These are phyloP conservation scores for Pleurotus cornucopiae DNA, from an alignment of 768 basidiomycete genomes.

Conservation along the genomic window DNA sequence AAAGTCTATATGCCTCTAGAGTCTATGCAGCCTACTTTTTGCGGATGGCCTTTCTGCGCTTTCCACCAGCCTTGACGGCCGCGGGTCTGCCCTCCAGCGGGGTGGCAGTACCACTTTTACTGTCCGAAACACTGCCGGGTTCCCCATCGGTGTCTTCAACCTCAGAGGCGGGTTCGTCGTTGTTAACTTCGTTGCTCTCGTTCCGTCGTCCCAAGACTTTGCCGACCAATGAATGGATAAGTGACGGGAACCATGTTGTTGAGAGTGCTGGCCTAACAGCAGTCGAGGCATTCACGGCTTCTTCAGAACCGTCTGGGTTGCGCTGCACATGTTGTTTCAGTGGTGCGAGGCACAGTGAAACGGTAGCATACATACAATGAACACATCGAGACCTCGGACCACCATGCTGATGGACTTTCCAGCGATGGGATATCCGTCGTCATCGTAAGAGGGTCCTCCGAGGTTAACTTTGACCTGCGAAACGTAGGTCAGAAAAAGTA, in stretches of 20 bases:
- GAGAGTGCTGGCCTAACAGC: constrained; percentile 52
- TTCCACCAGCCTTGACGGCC: constrained; percentile 55
- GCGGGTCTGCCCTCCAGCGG: constrained; percentile 32
- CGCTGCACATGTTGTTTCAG: constrained; percentile 35
- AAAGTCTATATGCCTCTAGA: neutral
- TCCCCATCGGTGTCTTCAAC: constrained; percentile 8
- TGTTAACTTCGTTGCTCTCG: constrained; percentile 7
- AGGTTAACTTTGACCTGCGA: constrained; percentile 68
- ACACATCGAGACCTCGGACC: constrained; percentile 73
- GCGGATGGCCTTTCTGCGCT: constrained; percentile 55
- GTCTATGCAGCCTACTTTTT: constrained; percentile 33
- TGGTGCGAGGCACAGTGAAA: neutral
- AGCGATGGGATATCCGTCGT: constrained; percentile 46
- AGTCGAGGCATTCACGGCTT: constrained; percentile 54
- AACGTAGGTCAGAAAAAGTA: neutral
- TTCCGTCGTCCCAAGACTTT: constrained; percentile 23
- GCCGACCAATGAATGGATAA: constrained; percentile 31
- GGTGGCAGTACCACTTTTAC: constrained; percentile 33
- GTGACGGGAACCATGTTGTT: constrained; percentile 67
- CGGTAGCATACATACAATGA: constrained; percentile 50
- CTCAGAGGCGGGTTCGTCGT: neutral
- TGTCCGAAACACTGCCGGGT: constrained; percentile 15
- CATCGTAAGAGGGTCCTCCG: constrained; percentile 50
- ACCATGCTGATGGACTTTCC: constrained; percentile 73
- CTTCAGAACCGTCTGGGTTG: constrained; percentile 54